Percentiles rank a stretch among this genome's conserved stretches.
These are phyloP conservation scores for Bolboschoenoplectus hybrid DNA, from an alignment of 202 grass and related monocot species.

Conservation along the genomic window DNA sequence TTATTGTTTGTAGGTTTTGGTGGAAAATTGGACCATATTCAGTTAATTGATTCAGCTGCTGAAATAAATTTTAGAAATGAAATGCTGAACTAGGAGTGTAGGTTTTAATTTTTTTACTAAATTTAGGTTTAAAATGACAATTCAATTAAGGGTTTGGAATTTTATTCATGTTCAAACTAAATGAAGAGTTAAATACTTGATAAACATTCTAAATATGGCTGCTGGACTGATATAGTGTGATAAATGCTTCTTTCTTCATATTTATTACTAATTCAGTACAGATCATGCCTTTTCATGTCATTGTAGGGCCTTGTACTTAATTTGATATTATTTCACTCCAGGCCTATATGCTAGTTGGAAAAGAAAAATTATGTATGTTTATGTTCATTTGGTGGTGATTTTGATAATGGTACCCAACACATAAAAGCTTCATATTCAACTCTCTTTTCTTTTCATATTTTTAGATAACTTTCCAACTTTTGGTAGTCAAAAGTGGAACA, in stretches of 20 bases:
- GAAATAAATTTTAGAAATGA: background rate
- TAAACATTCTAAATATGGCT: background rate
- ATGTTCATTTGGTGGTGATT: slow-evolving; percentile 9
- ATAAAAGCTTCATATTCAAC: background rate
- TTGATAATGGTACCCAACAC: background rate
- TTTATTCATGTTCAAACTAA: slow-evolving; percentile 11
- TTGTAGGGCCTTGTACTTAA: background rate
- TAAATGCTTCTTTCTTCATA: slow-evolving; percentile 5
- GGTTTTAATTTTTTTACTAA: slow-evolving; percentile 9
- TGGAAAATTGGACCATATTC: background rate
- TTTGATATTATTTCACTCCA: slow-evolving; percentile 9
- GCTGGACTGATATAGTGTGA: background rate
- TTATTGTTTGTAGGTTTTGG: background rate
- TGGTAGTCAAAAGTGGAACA: slow-evolving; percentile 18
- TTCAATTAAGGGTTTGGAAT: background rate
- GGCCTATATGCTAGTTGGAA: background rate
- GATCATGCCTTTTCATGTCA: background rate
- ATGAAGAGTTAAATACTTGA: slow-evolving; percentile 9
- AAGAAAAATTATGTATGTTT: background rate
- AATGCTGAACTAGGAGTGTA: background rate
- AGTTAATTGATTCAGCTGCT: slow-evolving; percentile 1
- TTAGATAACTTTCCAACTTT: slow-evolving; percentile 22
- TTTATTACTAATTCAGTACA: background rate
- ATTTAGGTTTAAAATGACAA: slow-evolving; percentile 1
- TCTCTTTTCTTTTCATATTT: slow-evolving; percentile 18